phyloP scores from a whole-genome alignment of 2,329 filamentous ascomycete genomes.

The Aspergillus chevalieri region DNA sequence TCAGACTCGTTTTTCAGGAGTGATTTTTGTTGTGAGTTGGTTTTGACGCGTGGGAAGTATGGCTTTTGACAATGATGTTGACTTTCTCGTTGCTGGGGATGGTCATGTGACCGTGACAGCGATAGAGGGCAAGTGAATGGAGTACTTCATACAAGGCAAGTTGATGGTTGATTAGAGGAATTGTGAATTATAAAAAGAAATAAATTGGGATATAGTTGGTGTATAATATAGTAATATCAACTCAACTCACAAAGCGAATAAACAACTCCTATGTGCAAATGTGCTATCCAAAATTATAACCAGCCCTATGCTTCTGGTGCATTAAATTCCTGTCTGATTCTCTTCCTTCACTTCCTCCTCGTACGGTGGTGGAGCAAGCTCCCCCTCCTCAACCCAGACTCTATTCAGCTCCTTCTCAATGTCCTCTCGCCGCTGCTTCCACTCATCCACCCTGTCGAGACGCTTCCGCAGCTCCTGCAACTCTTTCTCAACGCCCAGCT shows the following conservation, averaged over 20 bases:
- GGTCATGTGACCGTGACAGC: not conserved
- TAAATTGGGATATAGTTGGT: not conserved
- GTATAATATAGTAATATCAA: not conserved
- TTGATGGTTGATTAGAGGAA: not conserved
- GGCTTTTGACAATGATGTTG: too few species aligned
- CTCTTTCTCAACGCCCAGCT: slow-evolving; percentile 87
- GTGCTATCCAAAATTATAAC: not conserved
- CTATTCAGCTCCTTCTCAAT: slow-evolving; percentile 74
- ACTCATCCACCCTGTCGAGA: slow-evolving; percentile 72
- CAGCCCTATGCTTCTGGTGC: slow-evolving; percentile 1
- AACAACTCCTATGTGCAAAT: not conserved
- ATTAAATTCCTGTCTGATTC: slow-evolving; percentile 1
- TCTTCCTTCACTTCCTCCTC: slow-evolving; percentile 15
- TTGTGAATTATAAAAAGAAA: not conserved
- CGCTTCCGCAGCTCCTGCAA: slow-evolving; percentile 75
- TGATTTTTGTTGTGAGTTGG: not conserved
- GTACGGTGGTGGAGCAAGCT: slow-evolving; percentile 33
- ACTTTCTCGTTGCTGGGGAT: not conserved
- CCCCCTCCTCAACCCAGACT: slow-evolving; percentile 51
- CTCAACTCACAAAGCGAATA: not conserved
- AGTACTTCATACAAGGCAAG: too few species aligned
- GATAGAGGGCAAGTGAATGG: too few species aligned
- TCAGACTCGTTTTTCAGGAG: too few species aligned
- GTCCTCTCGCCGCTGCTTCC: slow-evolving; percentile 70
- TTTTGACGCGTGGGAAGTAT: not conserved